phyloP scores from a whole-genome alignment of 2,329 filamentous ascomycete species.

The Fusarium humuli region DNA sequence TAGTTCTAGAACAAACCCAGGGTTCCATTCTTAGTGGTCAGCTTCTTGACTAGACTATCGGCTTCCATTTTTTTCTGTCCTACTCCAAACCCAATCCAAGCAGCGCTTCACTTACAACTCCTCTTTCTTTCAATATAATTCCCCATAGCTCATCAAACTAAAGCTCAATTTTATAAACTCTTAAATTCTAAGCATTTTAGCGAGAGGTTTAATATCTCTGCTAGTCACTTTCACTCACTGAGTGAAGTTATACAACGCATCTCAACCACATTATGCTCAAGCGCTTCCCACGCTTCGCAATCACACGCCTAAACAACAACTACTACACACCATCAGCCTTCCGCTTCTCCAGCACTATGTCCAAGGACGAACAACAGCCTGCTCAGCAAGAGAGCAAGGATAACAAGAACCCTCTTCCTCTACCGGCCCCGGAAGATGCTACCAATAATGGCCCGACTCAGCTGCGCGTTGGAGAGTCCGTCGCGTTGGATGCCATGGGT shows the following conservation, averaged over 20 bases:
- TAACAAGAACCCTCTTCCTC: constrained; percentile 15
- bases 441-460: constrained; percentile 40
- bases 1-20: constrained; percentile 20
- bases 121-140: not conserved
- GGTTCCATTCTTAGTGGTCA: constrained; percentile 29
- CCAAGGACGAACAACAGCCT: constrained; percentile 4
- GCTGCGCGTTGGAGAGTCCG: constrained; percentile 48
- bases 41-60: not conserved
- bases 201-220: not conserved
- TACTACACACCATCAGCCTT: constrained; percentile 1
- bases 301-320: constrained; percentile 13
- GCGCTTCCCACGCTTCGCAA: constrained; percentile 26
- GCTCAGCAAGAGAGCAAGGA: constrained; percentile 12
- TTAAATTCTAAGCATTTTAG: not conserved
- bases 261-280: constrained; percentile 27
- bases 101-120: not conserved
- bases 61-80: constrained; percentile 32
- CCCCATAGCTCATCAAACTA: not conserved
- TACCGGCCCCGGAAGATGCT: constrained; percentile 44
- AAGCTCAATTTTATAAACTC: not conserved
- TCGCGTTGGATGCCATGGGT: constrained; percentile 75
- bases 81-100: not conserved
- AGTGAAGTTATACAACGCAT: constrained; percentile 15
- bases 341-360: constrained; percentile 24
- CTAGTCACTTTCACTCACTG: not conserved